Conservation (phyloP, 495 filamentous ascomycete species). For the Friedmanniomyces endolithicus region DNA sequence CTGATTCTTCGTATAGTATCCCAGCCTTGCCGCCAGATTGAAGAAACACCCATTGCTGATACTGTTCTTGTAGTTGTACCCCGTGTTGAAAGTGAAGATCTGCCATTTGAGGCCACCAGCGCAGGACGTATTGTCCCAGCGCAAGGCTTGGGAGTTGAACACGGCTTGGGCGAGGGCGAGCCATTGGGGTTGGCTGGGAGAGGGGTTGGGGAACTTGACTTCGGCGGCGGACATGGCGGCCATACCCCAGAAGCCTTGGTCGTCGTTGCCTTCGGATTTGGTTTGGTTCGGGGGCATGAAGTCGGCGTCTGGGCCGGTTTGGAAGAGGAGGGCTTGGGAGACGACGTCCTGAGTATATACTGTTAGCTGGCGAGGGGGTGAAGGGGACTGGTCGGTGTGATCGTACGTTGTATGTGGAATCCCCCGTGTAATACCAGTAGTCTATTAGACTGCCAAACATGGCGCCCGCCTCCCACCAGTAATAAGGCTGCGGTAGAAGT, state of each 20-base stretch:
- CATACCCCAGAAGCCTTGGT: conserved; percentile 47
- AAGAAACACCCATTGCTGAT: conserved; percentile 74
- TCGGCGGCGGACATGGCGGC: conserved; percentile 47
- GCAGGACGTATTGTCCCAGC: conserved; percentile 61
- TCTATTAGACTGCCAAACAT: conserved; percentile 40
- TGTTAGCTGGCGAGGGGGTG: too few species aligned
- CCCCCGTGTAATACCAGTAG: conserved; percentile 47
- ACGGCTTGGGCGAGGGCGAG: conserved; percentile 65
- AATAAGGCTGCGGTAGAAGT: conserved; percentile 31
- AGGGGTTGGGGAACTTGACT: conserved; percentile 35
- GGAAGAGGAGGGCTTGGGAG: conserved; percentile 39
- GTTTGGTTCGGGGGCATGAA: conserved; percentile 39
- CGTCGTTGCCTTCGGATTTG: conserved; percentile 42
- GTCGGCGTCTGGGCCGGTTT: conserved; percentile 36
- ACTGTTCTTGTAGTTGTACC: conserved; percentile 71
- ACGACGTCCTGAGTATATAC: conserved; percentile 23
- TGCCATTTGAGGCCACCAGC: conserved; percentile 78
- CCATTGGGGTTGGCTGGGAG: conserved; percentile 48
- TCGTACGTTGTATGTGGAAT: conserved; percentile 43
- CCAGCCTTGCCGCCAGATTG: conserved; percentile 62
- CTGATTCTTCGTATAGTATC: conserved; percentile 60
- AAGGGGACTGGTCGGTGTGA: too few species aligned
- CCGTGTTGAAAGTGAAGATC: conserved; percentile 67
- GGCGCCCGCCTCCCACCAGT: conserved; percentile 40
- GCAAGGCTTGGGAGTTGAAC: conserved; percentile 55